Evolutionary conservation across 805 yeast genomes (phyloP).

Genomic region (Metahyphopichia silvanorum): DNA sequence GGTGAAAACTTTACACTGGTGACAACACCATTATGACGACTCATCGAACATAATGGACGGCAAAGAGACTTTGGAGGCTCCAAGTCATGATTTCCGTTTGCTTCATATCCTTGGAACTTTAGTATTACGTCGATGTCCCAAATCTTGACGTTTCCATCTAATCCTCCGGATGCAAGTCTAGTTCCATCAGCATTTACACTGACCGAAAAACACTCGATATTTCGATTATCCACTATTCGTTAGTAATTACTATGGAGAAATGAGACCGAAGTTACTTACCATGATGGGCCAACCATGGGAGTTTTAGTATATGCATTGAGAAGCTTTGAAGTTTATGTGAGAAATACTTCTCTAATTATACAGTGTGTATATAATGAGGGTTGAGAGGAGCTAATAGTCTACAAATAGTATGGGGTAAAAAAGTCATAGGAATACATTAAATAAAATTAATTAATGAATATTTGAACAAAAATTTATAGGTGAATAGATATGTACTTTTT

Average conservation of each 20-base stretch:
- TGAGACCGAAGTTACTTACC: slow-evolving; percentile 26
- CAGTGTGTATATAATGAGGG: no score
- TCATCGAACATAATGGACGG: slow-evolving; percentile 80
- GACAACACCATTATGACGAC: slow-evolving; percentile 95
- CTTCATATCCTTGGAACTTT: slow-evolving; percentile 28
- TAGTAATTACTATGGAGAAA: slow-evolving; percentile 16
- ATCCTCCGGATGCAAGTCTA: slow-evolving; percentile 89
- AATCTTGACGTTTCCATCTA: slow-evolving; percentile 84
- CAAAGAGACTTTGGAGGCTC: slow-evolving; percentile 20
- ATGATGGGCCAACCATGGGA: slow-evolving; percentile 44
- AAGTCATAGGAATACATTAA: no score
- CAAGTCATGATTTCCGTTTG: slow-evolving; percentile 2
- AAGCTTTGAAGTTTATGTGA: no score
- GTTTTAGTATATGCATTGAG: slow-evolving; percentile 41
- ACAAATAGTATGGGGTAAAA: no score
- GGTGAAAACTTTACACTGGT: slow-evolving; percentile 93
- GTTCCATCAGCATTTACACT: slow-evolving; percentile 79
- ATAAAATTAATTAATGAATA: no score
- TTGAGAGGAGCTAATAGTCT: no score
- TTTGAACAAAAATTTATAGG: no score
- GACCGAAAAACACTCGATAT: slow-evolving; percentile 82
- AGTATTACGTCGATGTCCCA: slow-evolving; percentile 70
- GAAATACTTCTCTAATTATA: no score
- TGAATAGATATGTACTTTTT: no score
- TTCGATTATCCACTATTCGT: slow-evolving; percentile 65